Conservation (phyloP, 75 land plant species). For the Cryptomeria japonica region DNA sequence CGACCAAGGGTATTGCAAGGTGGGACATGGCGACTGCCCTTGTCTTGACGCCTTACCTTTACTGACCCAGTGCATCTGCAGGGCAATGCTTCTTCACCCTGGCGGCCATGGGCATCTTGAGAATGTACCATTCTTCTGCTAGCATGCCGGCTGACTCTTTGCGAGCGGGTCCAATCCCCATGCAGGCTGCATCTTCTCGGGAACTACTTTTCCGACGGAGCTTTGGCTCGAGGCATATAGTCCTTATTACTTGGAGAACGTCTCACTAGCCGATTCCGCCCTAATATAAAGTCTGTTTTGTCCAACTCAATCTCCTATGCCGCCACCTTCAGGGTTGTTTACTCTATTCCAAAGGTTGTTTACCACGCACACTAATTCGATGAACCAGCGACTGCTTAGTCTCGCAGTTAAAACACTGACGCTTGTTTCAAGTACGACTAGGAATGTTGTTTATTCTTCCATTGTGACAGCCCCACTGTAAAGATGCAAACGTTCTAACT, state of each 20-base stretch:
- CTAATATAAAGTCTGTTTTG: neutral
- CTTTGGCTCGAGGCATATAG: constrained; percentile 25
- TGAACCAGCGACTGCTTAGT: too few relatives aligned
- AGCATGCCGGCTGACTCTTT: constrained; percentile 18
- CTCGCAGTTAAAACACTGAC: neutral
- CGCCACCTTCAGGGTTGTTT: neutral
- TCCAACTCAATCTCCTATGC: neutral
- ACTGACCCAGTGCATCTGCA: constrained; percentile 8
- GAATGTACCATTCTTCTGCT: constrained; percentile 30
- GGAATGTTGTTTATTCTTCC: neutral
- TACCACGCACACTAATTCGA: too few relatives aligned
- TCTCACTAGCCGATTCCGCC: neutral
- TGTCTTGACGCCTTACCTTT: constrained; percentile 18
- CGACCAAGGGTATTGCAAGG: constrained; percentile 8
- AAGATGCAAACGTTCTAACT: too few relatives aligned
- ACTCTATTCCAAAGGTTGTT: neutral
- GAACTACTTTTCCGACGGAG: constrained; percentile 24
- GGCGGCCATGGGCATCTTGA: constrained; percentile 15
- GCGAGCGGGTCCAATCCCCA: constrained; percentile 31
- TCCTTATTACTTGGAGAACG: constrained; percentile 20
- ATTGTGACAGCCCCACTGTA: constrained; percentile 20
- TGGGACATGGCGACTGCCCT: constrained; percentile 20
- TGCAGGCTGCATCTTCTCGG: constrained; percentile 18
- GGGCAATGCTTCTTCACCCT: neutral
- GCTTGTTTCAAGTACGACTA: neutral